phyloP scores from a whole-genome alignment of 495 filamentous ascomycete species.

The Lasiosphaeria hispida region DNA sequence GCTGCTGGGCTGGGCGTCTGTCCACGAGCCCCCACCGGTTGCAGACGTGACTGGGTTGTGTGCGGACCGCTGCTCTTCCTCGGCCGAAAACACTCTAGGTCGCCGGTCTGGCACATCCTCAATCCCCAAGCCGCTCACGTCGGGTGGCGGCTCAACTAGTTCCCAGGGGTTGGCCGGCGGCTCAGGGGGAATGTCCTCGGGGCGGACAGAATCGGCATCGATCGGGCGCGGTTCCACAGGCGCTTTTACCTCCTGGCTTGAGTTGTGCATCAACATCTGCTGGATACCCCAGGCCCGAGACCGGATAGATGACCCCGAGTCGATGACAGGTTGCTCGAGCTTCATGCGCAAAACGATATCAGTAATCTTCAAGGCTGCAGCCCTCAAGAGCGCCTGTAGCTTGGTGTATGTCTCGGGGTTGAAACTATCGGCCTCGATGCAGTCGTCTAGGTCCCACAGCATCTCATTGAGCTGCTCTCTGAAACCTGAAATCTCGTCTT shows the following conservation, averaged over 20 bases:
- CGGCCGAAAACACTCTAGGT: not conserved
- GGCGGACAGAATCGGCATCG: slow-evolving; percentile 23
- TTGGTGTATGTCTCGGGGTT: slow-evolving; percentile 36
- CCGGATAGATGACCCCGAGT: not conserved
- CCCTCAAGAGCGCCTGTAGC: slow-evolving; percentile 37
- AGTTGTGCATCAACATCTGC: no score
- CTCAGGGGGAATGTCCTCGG: slow-evolving; percentile 24
- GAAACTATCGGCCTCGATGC: slow-evolving; percentile 38
- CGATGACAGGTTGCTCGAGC: slow-evolving; percentile 27
- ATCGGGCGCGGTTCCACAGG: slow-evolving; percentile 20
- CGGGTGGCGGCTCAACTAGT: not conserved
- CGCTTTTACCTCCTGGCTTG: slow-evolving; percentile 10
- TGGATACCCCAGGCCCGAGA: not conserved
- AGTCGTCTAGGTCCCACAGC: slow-evolving; percentile 45
- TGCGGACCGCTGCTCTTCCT: not conserved
- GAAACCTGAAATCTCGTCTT: slow-evolving; percentile 42
- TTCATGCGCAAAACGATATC: slow-evolving; percentile 43
- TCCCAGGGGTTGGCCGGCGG: slow-evolving; percentile 22
- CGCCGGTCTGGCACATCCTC: not conserved
- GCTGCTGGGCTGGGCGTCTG: no score
- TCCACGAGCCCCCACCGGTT: no score
- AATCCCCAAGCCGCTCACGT: not conserved
- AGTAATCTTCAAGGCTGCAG: slow-evolving; percentile 35
- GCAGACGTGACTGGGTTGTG: no score
- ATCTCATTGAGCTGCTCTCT: slow-evolving; percentile 38